Base-by-base conservation (phyloP, 73 alveolate species). In the Tetrahymena elliotti region DNA sequence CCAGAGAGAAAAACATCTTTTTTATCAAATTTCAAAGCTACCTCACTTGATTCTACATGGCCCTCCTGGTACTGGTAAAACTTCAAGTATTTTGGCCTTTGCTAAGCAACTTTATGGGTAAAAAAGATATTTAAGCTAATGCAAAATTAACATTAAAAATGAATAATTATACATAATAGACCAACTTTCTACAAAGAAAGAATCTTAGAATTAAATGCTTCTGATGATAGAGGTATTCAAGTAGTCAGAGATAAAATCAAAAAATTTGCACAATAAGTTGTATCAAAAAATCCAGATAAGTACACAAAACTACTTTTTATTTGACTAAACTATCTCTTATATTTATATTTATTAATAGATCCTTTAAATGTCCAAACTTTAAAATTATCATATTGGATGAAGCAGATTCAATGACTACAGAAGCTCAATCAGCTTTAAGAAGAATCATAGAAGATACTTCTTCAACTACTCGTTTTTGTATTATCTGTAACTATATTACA, bases 161-260 rank as follows among this genome's bases (percentile, higher is more conserved):
- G 98, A 12, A 47, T 68, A 95, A 97, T 68, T 68, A 18, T 68
- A 27, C 16, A 18, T 94, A 97, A 95, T 95, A 97, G 96, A 82
- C 99, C 98, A 93, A 96, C 97, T 84, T 96, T 97, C 94, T 99
- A 97, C 96, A 95, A 98, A 96, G 97, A 97, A 94, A 98, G 99
- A 98, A 99, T 99, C 38, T 94, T 98, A 93, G 99, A 99, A 97
- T 96, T 99, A 37, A 99, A 99, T 95, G 99, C 99, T 8, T 98
- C 99, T 5, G 99, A 99, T 96, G 99, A 99, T 93, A 99, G 99
- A 94, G 99, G 99, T 36, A 99, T 99, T 93, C 96, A 97, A 13
- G 99, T 99, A 31, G 99, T 99, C 82, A 99, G 99, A 95, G 99
- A 99, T 93, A 99, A 99, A 97, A 99, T 98, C 68, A 99, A 99